phyloP scores from a whole-genome alignment of 257 asterid species.

The Forsythia viridissima region DNA sequence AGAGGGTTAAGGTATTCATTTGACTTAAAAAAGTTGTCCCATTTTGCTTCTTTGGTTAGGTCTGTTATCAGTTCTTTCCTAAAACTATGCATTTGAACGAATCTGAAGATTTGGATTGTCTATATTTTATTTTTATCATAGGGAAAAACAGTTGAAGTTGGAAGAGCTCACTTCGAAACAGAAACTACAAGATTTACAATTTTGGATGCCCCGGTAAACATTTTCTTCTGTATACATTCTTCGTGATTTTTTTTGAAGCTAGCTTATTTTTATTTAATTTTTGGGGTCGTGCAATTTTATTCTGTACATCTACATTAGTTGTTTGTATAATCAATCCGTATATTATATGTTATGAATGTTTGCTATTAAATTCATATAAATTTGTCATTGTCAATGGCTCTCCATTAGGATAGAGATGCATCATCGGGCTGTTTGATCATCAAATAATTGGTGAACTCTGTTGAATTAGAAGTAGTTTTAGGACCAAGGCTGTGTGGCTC shows the following conservation, averaged over 20 bases:
- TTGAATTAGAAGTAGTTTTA: neutral
- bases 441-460: neutral
- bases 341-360: neutral
- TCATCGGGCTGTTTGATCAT: neutral
- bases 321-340: neutral
- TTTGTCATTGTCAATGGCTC: neutral
- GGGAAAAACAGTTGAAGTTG: slow-evolving; percentile 99
- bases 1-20: slow-evolving; percentile 78
- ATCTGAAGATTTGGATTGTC: slow-evolving; percentile 12
- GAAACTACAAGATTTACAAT: slow-evolving; percentile 91
- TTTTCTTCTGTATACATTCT: neutral
- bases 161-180: slow-evolving; percentile 98
- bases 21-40: neutral
- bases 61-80: too few relatives aligned
- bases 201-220: slow-evolving; percentile 93
- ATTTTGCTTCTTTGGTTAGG: slow-evolving; percentile 7
- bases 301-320: neutral
- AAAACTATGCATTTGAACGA: slow-evolving; percentile 1
- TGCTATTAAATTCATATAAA: neutral
- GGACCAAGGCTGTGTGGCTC: neutral
- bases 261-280: neutral
- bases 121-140: slow-evolving; percentile 17
- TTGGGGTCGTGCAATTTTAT: neutral
- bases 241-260: neutral
- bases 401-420: neutral